A percentile compares a stretch with the other conserved stretches of the same genome.
phyloP scores from a whole-genome alignment of 1,284 basidiomycete species.

The Ceratobasidium sp. region DNA sequence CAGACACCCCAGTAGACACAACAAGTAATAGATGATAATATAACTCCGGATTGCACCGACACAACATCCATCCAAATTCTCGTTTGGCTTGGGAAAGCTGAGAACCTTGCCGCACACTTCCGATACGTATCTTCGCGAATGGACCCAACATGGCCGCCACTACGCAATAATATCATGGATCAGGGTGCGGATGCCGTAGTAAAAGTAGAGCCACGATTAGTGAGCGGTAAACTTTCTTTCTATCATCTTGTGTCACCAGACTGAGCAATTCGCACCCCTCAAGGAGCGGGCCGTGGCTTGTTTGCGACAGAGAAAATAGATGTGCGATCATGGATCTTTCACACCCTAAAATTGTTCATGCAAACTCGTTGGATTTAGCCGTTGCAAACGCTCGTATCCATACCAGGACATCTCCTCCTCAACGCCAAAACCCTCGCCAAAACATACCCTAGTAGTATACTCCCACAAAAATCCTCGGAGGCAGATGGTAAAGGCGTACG shows the following conservation, averaged over 20 bases:
- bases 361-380: slow-evolving; percentile 56
- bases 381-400: slow-evolving; percentile 67
- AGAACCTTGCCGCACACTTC: too few relatives aligned
- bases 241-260: neutral
- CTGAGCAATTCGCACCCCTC: neutral
- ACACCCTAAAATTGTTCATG: neutral
- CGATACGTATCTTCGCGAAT: neutral
- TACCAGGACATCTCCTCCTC: slow-evolving; percentile 75
- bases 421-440: slow-evolving; percentile 70
- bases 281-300: slow-evolving; percentile 77
- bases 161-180: neutral
- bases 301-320: slow-evolving; percentile 64
- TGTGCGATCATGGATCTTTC: slow-evolving; percentile 54
- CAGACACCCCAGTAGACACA: too few relatives aligned
- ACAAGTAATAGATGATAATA: too few relatives aligned
- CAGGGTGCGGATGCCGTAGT: slow-evolving; percentile 8
- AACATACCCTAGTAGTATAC: slow-evolving; percentile 48
- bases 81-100: neutral
- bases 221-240: slow-evolving; percentile 1
- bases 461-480: slow-evolving; percentile 47
- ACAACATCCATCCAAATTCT: too few relatives aligned
- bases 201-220: slow-evolving; percentile 26
- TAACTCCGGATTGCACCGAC: too few relatives aligned
- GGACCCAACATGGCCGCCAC: slow-evolving; percentile 30
- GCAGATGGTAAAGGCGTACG: slow-evolving; percentile 44